These are phyloP conservation scores for Boeremia lycopersici DNA, from an alignment of 2,329 filamentous ascomycete species.

Conservation along the genomic window DNA sequence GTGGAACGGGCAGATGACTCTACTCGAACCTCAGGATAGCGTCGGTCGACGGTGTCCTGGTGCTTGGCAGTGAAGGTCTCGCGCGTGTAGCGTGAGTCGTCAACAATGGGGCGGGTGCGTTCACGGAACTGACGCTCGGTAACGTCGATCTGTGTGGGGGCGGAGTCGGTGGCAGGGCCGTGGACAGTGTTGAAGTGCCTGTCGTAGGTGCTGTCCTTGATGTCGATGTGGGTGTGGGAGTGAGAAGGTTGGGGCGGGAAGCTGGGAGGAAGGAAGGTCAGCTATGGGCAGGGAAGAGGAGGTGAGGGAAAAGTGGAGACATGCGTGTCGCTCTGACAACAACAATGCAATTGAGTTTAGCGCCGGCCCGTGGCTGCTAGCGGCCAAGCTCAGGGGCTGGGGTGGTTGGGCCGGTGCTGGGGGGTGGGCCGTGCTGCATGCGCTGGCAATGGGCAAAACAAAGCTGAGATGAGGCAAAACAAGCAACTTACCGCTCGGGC, in stretches of 20 bases:
- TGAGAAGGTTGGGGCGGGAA: constrained; percentile 61
- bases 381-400: constrained; percentile 45
- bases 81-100: constrained; percentile 44
- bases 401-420: constrained; percentile 26
- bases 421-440: constrained; percentile 38
- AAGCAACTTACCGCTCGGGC: constrained; percentile 39
- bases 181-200: constrained; percentile 55
- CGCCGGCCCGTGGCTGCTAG: constrained; percentile 24
- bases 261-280: constrained; percentile 53
- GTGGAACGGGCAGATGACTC: constrained; percentile 56
- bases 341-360: constrained; percentile 46
- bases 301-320: constrained; percentile 46
- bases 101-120: constrained; percentile 61
- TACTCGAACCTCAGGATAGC: constrained; percentile 58
- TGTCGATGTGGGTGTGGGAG: constrained; percentile 61
- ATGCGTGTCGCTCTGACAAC: constrained; percentile 49
- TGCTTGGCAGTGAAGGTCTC: constrained; percentile 48
- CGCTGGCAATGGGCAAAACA: constrained; percentile 31
- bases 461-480: constrained; percentile 17
- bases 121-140: constrained; percentile 69
- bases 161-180: constrained; percentile 58
- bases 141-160: constrained; percentile 63
- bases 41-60: constrained; percentile 44
- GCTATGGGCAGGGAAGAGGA: constrained; percentile 47
- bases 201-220: constrained; percentile 60